These are phyloP conservation scores for Medicago truncatula DNA, from an alignment of 306 rosid genomes.

Conservation along the genomic window MtrunA17r5.0-ANR NC_053044.1:39812001-39812500, in stretches of 20 bases:
- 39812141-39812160: not conserved
- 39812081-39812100: too few relatives aligned
- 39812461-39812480: conserved; percentile 9
- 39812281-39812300: not conserved
- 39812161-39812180: not conserved
- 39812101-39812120: too few relatives aligned
- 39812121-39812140: not conserved
- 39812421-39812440: conserved; percentile 12
- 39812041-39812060: too few relatives aligned
- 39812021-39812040: too few relatives aligned
- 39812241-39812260: not conserved
- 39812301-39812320: not conserved
- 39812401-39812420: not conserved
- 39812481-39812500: not conserved
- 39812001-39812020: not conserved
- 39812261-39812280: conserved; percentile 13
- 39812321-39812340: not conserved
- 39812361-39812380: conserved; percentile 5
- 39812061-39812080: too few relatives aligned
- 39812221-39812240: not conserved
- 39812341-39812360: conserved; percentile 17
- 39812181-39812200: not conserved
- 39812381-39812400: conserved; percentile 22
- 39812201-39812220: not conserved
- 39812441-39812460: conserved; percentile 5